Evolutionary conservation across 176 grass and related monocot genomes (phyloP), one percentile per base, ranked within the genome.

Genomic region (Eleusine indica): DNA sequence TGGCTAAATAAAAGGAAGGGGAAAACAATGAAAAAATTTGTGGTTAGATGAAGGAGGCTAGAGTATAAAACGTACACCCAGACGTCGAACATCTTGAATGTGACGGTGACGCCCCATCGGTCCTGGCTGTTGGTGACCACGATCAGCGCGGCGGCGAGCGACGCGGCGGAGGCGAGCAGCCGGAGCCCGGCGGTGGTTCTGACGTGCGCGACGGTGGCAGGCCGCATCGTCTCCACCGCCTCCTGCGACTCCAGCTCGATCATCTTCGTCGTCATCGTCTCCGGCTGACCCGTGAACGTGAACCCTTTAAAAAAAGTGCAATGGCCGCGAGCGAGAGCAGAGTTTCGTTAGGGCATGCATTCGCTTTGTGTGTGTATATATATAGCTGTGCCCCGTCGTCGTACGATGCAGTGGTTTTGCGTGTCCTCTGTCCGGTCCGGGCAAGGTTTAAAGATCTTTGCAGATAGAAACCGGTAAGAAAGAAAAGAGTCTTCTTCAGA

Each of bases 91-190:
- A 86, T 58, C 30, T 39, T 80, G 80, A 87, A 92, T 66, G 49
- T 76, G 16, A 79, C 87, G 30, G 65, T 30, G 49, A 92, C n/a
- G 76, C 87, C 83, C 84, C 87, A 89, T 3, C 80, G 84, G 0
- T 86, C 35, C 66, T 89, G 56, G n/a, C 62, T 17, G 66, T 84
- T 87, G 47, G 85, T 49, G 37, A 70, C 76, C 17, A 87, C 49
- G 75, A 89, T 19, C 57, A 87, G 3, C 25, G 87, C 83, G 38
- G 90, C 87, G 47, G 67, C 77, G 5, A 85, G 66, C 7, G 85
- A 80, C 29, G 84, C 40, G 9, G 68, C 80, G 17, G 35, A 3
- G 9, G 80, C 87, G 6, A 71, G 28, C 6, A 30, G 54, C 32
- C 91, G 83, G 9, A 86, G 67, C 18, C 49, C 71, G 17, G 29